Conservation (phyloP, 768 basidiomycete species). For the Mycena capillaripes region DNA sequence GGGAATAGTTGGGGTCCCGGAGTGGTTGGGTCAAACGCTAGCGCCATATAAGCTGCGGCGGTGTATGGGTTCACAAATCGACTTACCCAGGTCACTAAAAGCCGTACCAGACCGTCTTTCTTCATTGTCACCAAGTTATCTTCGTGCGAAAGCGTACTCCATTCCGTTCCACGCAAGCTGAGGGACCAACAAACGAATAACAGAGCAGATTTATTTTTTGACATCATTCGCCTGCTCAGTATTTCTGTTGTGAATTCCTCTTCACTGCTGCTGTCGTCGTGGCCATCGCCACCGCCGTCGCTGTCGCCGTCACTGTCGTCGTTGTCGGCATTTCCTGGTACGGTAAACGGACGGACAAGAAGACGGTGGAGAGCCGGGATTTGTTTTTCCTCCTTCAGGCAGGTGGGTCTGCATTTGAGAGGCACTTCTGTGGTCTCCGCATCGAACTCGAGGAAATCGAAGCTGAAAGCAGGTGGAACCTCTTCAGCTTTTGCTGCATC, state of each 20-base stretch:
- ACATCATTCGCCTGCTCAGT: neutral
- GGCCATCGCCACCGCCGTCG: neutral
- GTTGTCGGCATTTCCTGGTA: neutral
- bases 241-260: neutral
- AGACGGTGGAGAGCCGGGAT: neutral
- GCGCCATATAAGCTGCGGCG: neutral
- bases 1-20: constrained; percentile 38
- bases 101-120: neutral
- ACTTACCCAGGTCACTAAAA: constrained; percentile 14
- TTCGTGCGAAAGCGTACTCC: neutral
- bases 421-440: neutral
- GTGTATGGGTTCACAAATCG: neutral
- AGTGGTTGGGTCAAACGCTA: constrained; percentile 36
- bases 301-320: neutral
- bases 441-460: neutral
- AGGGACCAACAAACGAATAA: constrained; percentile 21
- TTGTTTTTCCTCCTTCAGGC: neutral
- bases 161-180: neutral
- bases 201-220: neutral
- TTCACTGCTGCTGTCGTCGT: neutral
- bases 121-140: neutral
- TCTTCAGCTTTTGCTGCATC: neutral
- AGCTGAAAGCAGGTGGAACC: neutral
- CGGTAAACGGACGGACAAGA: neutral
- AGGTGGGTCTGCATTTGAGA: neutral